These are phyloP conservation scores for Boletus rubroflammeus DNA, from an alignment of 768 basidiomycete genomes.

Conservation along the genomic window DNA sequence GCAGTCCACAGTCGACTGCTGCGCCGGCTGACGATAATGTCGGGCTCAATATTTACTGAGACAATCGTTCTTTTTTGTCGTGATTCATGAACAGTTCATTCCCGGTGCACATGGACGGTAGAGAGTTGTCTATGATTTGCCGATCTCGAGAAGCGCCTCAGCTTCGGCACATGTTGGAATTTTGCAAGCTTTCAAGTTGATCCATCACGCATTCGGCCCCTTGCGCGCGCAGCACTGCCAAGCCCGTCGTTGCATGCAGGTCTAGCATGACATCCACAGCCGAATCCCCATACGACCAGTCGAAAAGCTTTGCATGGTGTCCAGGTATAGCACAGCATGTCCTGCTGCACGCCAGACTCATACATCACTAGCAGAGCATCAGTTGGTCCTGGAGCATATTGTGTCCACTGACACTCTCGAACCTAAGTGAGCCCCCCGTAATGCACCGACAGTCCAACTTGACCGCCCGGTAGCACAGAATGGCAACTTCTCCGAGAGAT, in stretches of 20 bases:
- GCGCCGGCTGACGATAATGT: background rate
- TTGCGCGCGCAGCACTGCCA: background rate
- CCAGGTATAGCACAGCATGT: conserved; percentile 39
- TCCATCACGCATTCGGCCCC: background rate
- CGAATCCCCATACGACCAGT: conserved; percentile 8
- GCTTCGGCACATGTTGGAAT: background rate
- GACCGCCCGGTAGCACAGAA: conserved; percentile 45
- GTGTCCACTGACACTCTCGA: conserved; percentile 63
- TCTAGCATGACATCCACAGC: conserved; percentile 20
- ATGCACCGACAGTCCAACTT: conserved; percentile 10
- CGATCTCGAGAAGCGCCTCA: background rate
- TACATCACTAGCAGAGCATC: conserved; percentile 46
- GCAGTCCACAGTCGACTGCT: background rate
- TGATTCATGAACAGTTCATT: background rate
- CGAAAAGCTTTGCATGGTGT: conserved; percentile 45
- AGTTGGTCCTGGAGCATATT: conserved; percentile 54
- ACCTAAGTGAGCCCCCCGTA: conserved; percentile 36
- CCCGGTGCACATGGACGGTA: background rate
- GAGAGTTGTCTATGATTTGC: background rate
- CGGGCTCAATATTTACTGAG: background rate
- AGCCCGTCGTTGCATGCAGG: background rate
- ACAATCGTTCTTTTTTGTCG: background rate
- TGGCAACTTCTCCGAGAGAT: conserved; percentile 69
- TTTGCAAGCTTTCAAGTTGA: background rate
- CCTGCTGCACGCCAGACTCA: conserved; percentile 1